These are phyloP conservation scores for Brettanomyces bruxellensis DNA, from an alignment of 805 yeast species.

Conservation along the genomic window DNA sequence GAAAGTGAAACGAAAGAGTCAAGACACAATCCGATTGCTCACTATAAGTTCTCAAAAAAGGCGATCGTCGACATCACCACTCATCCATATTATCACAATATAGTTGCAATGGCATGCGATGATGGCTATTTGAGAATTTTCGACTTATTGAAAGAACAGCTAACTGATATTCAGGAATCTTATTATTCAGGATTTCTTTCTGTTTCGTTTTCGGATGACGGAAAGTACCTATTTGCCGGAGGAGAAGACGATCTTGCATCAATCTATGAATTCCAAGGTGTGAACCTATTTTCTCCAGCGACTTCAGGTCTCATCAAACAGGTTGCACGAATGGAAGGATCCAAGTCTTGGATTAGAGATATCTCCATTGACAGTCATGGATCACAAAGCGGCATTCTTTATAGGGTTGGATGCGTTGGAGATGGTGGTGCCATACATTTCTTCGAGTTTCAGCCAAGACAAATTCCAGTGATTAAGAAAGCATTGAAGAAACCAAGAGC, in stretches of 20 bases:
- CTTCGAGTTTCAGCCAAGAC: conserved; percentile 46
- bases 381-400: conserved; percentile 24
- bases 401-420: conserved; percentile 45
- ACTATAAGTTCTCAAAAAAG: conserved; percentile 50
- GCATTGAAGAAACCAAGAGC: conserved; percentile 6
- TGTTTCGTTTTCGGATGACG: conserved; percentile 39
- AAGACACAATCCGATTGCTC: conserved; percentile 40
- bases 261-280: conserved; percentile 28
- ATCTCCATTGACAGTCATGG: conserved; percentile 35
- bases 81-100: conserved; percentile 31
- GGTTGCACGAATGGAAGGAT: conserved; percentile 34
- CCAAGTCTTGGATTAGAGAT: conserved; percentile 41
- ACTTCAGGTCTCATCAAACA: conserved; percentile 16
- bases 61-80: conserved; percentile 43
- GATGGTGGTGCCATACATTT: conserved; percentile 44
- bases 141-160: conserved; percentile 34
- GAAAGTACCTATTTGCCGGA: conserved; percentile 38
- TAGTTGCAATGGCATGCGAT: conserved; percentile 47
- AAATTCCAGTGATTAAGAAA: conserved; percentile 28
- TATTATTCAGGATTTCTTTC: conserved; percentile 59
- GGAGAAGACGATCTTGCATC: conserved; percentile 46
- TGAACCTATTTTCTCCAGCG: conserved; percentile 8
- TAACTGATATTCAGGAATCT: conserved; percentile 49
- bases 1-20: conserved; percentile 10
- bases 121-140: conserved; percentile 58